These are phyloP conservation scores for Pyrenochaeta sp. DNA, from an alignment of 2,329 filamentous ascomycete genomes.

Conservation along the genomic window DNA sequence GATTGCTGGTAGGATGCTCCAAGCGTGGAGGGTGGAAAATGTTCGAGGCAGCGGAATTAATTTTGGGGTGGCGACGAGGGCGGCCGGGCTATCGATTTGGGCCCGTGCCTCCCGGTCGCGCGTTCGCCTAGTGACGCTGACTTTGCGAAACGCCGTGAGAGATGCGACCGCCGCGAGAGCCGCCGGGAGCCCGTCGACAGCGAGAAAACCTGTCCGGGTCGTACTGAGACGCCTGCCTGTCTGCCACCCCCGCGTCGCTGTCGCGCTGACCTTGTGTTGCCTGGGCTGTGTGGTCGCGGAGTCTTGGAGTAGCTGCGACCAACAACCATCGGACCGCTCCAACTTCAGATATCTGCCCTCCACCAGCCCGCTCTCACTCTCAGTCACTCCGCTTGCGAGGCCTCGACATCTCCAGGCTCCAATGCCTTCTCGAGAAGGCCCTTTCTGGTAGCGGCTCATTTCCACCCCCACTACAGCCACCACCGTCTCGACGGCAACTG, in stretches of 20 bases:
- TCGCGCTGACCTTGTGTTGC: background rate
- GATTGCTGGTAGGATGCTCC: background rate
- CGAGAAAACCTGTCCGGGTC: constrained; percentile 7
- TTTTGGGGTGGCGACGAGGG: constrained; percentile 33
- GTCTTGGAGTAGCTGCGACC: constrained; percentile 28
- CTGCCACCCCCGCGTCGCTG: background rate
- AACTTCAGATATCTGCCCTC: constrained; percentile 16
- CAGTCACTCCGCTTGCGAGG: constrained; percentile 4
- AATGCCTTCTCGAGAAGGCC: constrained; percentile 19
- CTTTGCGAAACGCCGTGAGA: constrained; percentile 28
- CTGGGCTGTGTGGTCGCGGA: constrained; percentile 3
- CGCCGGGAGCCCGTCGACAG: constrained; percentile 30
- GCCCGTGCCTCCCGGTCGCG: constrained; percentile 25
- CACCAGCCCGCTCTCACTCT: constrained; percentile 19
- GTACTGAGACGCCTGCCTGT: background rate
- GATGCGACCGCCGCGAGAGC: constrained; percentile 35
- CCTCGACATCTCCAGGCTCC: constrained; percentile 3
- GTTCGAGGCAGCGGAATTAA: constrained; percentile 15
- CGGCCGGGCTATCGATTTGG: constrained; percentile 11
- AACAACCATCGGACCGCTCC: constrained; percentile 18
- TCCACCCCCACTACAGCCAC: background rate
- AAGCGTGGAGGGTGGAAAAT: constrained; percentile 21
- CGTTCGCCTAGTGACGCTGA: constrained; percentile 37
- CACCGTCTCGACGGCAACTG: background rate
- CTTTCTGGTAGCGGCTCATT: constrained; percentile 23